Conservation (phyloP, 768 basidiomycete species). For the Rhodotorula graminis region DNA sequence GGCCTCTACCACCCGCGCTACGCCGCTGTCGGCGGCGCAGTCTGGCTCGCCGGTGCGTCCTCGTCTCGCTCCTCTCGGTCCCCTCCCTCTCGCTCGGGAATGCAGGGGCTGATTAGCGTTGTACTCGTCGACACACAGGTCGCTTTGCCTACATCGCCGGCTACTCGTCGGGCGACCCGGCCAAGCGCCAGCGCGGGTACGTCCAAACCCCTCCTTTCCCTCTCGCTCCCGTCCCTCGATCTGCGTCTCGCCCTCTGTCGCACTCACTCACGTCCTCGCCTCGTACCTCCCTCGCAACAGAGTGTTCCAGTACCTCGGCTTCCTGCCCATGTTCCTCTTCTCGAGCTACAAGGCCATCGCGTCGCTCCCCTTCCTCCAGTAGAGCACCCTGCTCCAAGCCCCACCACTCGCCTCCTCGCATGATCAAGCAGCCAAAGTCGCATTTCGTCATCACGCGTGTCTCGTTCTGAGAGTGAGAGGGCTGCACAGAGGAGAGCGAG, state of each 20-base stretch:
- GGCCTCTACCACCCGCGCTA: slow-evolving; percentile 25
- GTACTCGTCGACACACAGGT: not conserved
- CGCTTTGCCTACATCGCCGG: slow-evolving; percentile 23
- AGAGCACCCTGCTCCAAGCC: too few relatives aligned
- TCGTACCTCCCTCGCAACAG: not conserved
- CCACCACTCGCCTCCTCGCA: too few relatives aligned
- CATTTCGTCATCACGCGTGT: too few relatives aligned
- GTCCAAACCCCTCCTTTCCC: not conserved
- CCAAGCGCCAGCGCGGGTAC: slow-evolving; percentile 20
- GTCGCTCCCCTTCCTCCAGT: not conserved
- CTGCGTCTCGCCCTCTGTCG: not conserved
- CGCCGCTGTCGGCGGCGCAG: slow-evolving; percentile 12
- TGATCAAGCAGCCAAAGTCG: too few relatives aligned
- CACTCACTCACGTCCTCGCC: too few relatives aligned
- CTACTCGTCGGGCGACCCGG: slow-evolving; percentile 24
- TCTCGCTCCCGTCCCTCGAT: not conserved
- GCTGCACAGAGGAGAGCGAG: too few relatives aligned
- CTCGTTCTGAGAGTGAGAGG: too few relatives aligned
- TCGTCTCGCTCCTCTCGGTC: not conserved
- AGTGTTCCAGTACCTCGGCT: slow-evolving; percentile 18
- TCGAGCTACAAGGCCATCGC: slow-evolving; percentile 24
- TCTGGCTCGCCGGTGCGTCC: slow-evolving; percentile 21
- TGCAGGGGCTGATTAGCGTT: too few relatives aligned
- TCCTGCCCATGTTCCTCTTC: slow-evolving; percentile 22
- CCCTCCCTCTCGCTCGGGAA: too few relatives aligned